Evolutionary conservation across 352 stramenopile genomes (phyloP).

Genomic region (Phytophthora meadii): DNA sequence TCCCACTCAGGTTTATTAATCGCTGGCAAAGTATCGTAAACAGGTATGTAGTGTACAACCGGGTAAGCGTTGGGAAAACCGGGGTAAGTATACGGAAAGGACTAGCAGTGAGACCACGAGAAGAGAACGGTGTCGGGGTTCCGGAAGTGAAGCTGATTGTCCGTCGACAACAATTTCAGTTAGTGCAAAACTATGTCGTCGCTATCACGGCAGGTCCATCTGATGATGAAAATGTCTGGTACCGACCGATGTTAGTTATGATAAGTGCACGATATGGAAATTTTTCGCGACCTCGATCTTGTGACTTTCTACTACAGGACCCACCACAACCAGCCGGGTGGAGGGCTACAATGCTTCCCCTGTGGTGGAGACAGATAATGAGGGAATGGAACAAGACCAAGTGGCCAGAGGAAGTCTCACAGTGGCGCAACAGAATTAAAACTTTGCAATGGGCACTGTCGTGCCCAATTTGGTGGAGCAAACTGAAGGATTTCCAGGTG

Average conservation of each 20-base stretch:
- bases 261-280: not conserved
- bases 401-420: not conserved
- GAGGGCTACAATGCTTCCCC: not conserved
- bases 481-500: not conserved
- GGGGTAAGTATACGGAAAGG: not conserved
- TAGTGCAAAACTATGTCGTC: not conserved
- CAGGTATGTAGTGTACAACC: not conserved
- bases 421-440: not conserved
- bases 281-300: not conserved
- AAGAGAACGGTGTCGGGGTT: not conserved
- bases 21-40: not conserved
- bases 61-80: no score
- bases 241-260: not conserved
- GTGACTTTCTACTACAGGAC: not conserved
- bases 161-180: not conserved
- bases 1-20: not conserved
- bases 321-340: not conserved
- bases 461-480: not conserved
- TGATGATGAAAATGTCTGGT: not conserved
- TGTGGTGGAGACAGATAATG: not conserved
- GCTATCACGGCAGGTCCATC: not conserved
- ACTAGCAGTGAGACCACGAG: not conserved
- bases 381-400: not conserved
- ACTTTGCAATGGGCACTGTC: not conserved
- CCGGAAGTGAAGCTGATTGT: not conserved